Conservation (phyloP, 352 stramenopile genomes). For the Pythium plurisporium region DNA sequence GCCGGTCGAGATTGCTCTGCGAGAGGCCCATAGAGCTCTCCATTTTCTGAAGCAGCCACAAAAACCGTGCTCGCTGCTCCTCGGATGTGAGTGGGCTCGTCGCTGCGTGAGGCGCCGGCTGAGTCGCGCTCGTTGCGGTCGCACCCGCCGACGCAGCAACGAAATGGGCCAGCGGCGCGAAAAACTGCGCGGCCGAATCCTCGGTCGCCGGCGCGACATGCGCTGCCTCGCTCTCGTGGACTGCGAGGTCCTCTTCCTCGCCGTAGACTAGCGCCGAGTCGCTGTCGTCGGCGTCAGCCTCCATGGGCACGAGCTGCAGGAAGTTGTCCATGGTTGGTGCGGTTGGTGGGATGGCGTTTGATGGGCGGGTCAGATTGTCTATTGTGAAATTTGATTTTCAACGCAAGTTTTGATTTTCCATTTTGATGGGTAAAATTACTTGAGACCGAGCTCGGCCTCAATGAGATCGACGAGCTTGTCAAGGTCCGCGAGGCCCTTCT, state of each 20-base stretch:
- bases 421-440: constrained; percentile 24
- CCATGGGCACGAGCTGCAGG: constrained; percentile 46
- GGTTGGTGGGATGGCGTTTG: too few relatives aligned
- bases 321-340: constrained; percentile 69
- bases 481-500: constrained; percentile 78
- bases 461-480: constrained; percentile 73
- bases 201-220: constrained; percentile 26
- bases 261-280: constrained; percentile 46
- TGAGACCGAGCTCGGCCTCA: constrained; percentile 47
- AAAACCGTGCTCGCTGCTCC: constrained; percentile 38
- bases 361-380: background rate
- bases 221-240: constrained; percentile 18
- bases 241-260: constrained; percentile 38
- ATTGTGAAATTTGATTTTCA: background rate
- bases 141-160: background rate
- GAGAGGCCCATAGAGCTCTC: constrained; percentile 38
- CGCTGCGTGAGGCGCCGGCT: background rate
- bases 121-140: background rate
- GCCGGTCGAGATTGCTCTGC: constrained; percentile 31
- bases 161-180: constrained; percentile 13
- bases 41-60: constrained; percentile 32
- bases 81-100: constrained; percentile 16
- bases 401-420: background rate
- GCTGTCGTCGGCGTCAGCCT: constrained; percentile 28
- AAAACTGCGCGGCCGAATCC: constrained; percentile 15